These are phyloP conservation scores for Fistulinella cinereoalba DNA, from an alignment of 1,284 basidiomycete species.

Conservation along the genomic window DNA sequence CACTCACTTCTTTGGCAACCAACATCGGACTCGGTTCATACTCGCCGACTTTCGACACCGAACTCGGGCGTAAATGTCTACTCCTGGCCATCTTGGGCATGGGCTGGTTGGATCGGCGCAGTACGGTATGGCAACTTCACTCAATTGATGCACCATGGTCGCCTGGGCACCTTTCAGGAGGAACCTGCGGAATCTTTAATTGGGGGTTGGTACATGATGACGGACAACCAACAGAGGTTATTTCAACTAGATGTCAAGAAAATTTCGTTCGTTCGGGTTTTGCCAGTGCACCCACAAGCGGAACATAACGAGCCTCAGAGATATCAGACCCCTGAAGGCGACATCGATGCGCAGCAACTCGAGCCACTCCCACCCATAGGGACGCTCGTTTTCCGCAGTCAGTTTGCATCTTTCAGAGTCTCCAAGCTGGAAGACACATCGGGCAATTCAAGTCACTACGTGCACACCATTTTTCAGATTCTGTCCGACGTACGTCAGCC, in stretches of 20 bases:
- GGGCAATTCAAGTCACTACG: not conserved
- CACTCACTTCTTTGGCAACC: too few relatives aligned
- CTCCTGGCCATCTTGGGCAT: not conserved
- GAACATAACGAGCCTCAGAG: not conserved
- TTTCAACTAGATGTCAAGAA: not conserved
- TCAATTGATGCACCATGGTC: not conserved
- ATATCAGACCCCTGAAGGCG: not conserved
- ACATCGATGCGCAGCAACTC: not conserved
- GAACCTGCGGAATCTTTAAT: not conserved
- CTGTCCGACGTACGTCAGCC: too few relatives aligned
- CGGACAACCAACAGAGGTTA: not conserved
- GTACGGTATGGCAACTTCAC: not conserved
- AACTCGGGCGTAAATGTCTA: too few relatives aligned
- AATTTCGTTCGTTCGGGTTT: too few relatives aligned
- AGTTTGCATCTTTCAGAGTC: conserved; percentile 6
- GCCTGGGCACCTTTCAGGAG: not conserved
- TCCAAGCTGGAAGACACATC: not conserved
- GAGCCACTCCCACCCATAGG: not conserved
- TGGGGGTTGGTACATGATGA: not conserved
- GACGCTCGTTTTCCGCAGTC: not conserved
- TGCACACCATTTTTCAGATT: conserved; percentile 15
- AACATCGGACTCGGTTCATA: not conserved
- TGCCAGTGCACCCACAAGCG: too few relatives aligned
- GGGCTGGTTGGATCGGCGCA: not conserved
- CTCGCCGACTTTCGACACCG: not conserved